Evolutionary conservation across 495 filamentous ascomycete species (phyloP).

Genomic region (Bathelium albidoporum): DNA sequence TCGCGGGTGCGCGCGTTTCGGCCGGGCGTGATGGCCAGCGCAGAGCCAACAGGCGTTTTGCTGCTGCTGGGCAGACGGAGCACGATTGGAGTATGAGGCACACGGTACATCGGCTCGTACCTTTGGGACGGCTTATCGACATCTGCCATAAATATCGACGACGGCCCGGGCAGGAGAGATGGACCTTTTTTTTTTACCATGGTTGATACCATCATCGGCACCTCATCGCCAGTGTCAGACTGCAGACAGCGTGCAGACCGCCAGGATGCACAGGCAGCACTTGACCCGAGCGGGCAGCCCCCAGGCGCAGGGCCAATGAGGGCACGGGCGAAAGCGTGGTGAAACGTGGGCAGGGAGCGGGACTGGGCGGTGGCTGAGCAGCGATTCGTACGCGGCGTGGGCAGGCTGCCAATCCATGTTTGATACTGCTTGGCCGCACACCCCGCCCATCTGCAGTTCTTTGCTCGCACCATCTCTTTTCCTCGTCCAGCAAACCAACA

Average conservation of each 20-base stretch:
- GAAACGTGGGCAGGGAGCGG: not conserved
- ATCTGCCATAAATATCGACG: not conserved
- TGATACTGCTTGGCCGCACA: not conserved
- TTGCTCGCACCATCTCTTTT: not conserved
- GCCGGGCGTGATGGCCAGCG: not conserved
- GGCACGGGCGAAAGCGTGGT: not conserved
- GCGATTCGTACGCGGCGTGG: constrained; percentile 2
- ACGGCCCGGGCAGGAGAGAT: not conserved
- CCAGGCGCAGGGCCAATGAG: not conserved
- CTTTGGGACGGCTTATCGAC: not conserved
- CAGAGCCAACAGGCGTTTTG: not conserved
- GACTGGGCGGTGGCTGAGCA: constrained; percentile 2
- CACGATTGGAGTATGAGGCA: no score
- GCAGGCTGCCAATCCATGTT: not conserved
- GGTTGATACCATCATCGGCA: not conserved
- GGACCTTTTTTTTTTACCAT: not conserved
- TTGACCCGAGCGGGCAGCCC: not conserved
- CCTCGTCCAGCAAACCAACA: not conserved
- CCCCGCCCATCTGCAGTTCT: not conserved
- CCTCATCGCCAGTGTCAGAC: not conserved
- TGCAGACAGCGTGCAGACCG: not conserved
- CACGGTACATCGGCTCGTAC: not conserved
- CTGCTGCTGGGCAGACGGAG: not conserved
- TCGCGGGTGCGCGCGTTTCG: not conserved
- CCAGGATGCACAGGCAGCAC: not conserved